These are phyloP conservation scores for Cyclostephanos tholiformis DNA, from an alignment of 108 stramenopile genomes.

Conservation along the genomic window DNA sequence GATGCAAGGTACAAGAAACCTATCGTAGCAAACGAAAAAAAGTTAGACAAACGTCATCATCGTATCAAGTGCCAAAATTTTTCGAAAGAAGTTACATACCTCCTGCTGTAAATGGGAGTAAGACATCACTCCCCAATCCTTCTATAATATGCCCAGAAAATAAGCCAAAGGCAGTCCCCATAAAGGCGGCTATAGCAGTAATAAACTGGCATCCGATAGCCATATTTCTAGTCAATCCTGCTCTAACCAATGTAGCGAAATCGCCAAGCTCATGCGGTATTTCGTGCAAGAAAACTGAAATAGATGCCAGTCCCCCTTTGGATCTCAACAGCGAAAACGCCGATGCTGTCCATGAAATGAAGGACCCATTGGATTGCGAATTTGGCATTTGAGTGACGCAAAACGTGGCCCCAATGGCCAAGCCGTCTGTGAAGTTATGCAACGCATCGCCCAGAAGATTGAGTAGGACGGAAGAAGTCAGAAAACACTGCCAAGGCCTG, in stretches of 20 bases:
- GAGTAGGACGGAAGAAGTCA: slow-evolving; percentile 61
- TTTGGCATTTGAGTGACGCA: slow-evolving; percentile 37
- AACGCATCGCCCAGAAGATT: slow-evolving; percentile 86
- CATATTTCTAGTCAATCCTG: slow-evolving; percentile 69
- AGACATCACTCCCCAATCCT: slow-evolving; percentile 47
- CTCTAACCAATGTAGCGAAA: slow-evolving; percentile 79
- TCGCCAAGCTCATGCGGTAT: slow-evolving; percentile 92
- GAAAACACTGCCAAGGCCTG: slow-evolving; percentile 21
- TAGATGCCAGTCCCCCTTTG: slow-evolving; percentile 71
- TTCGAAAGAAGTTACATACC: slow-evolving; percentile 29
- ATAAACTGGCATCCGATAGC: slow-evolving; percentile 85
- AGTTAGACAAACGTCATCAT: not conserved
- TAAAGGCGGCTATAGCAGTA: slow-evolving; percentile 83
- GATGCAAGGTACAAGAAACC: slow-evolving; percentile 87
- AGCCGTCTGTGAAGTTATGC: slow-evolving; percentile 85
- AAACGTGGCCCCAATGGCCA: slow-evolving; percentile 88
- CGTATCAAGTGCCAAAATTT: not conserved
- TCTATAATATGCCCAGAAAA: slow-evolving; percentile 43
- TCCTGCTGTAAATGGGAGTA: slow-evolving; percentile 79
- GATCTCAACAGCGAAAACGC: slow-evolving; percentile 58
- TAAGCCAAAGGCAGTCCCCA: slow-evolving; percentile 79
- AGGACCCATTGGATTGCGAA: slow-evolving; percentile 8
- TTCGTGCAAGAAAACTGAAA: slow-evolving; percentile 89
- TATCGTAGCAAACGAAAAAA: not conserved
- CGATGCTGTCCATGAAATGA: slow-evolving; percentile 14